Percentiles rank a stretch among this genome's conserved stretches.
Conservation (phyloP, 2,329 filamentous ascomycete genomes). For the Magnaporthales sp. region DNA sequence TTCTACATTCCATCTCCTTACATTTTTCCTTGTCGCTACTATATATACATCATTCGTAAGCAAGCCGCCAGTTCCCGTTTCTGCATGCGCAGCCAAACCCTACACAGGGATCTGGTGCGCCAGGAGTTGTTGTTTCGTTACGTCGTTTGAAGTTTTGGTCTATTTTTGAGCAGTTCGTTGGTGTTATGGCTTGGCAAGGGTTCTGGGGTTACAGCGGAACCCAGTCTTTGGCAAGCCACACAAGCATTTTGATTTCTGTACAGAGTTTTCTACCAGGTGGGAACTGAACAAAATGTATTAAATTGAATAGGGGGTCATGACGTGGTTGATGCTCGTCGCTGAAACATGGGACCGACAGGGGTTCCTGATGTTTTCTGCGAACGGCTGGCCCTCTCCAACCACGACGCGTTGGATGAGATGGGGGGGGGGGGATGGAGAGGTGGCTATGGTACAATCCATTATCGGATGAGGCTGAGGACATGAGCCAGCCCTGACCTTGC, state of each 20-base stretch:
- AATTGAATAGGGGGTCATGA: neutral
- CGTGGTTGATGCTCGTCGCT: neutral
- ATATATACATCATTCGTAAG: neutral
- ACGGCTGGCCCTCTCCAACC: too few species aligned
- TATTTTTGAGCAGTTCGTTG: neutral
- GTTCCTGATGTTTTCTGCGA: neutral
- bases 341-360: neutral
- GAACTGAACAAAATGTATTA: neutral
- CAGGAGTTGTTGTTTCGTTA: neutral
- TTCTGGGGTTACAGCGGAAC: neutral
- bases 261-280: neutral
- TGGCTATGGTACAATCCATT: neutral
- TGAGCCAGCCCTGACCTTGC: neutral
- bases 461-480: neutral
- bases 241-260: neutral
- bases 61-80: neutral
- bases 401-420: too few species aligned
- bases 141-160: neutral
- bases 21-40: neutral
- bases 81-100: neutral
- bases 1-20: neutral
- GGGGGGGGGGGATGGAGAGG: neutral
- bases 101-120: neutral
- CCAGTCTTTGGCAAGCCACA: neutral
- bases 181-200: neutral